A percentile compares a stretch with the other conserved stretches of the same genome.
phyloP scores from a whole-genome alignment of 2,329 filamentous ascomycete genomes.

The Ilyonectria destructans region DNA sequence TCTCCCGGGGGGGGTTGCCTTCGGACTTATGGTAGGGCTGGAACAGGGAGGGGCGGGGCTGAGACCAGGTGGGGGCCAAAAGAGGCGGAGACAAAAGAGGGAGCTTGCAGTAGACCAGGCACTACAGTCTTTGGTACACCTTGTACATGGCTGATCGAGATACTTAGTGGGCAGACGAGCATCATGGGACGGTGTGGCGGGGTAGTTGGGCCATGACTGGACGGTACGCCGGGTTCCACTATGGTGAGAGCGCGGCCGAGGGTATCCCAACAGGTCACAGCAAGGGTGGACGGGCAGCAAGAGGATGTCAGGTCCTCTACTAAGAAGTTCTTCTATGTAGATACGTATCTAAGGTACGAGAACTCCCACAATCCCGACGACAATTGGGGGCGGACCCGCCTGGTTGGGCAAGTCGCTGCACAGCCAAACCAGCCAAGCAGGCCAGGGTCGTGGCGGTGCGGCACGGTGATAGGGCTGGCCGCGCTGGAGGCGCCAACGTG shows the following conservation, averaged over 20 bases:
- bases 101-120: constrained; percentile 12
- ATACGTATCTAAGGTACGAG: constrained; percentile 3
- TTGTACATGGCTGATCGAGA: neutral
- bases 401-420: constrained; percentile 10
- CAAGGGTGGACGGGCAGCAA: neutral
- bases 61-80: constrained; percentile 39
- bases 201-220: neutral
- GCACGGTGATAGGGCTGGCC: constrained; percentile 20
- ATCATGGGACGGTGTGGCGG: constrained; percentile 1
- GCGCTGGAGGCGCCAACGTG: constrained; percentile 22
- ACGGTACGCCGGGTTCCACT: neutral
- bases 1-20: constrained; percentile 19
- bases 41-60: constrained; percentile 40
- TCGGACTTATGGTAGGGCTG: constrained; percentile 45
- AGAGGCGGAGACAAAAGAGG: constrained; percentile 1
- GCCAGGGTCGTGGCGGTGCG: neutral
- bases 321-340: constrained; percentile 5
- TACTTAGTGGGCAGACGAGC: neutral
- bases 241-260: neutral
- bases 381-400: constrained; percentile 21
- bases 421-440: constrained; percentile 3
- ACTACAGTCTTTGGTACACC: neutral
- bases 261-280: neutral
- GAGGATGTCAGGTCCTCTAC: neutral
- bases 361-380: constrained; percentile 4